phyloP scores from a whole-genome alignment of 2,329 filamentous ascomycete genomes.

The Aspergillus melleus region DNA sequence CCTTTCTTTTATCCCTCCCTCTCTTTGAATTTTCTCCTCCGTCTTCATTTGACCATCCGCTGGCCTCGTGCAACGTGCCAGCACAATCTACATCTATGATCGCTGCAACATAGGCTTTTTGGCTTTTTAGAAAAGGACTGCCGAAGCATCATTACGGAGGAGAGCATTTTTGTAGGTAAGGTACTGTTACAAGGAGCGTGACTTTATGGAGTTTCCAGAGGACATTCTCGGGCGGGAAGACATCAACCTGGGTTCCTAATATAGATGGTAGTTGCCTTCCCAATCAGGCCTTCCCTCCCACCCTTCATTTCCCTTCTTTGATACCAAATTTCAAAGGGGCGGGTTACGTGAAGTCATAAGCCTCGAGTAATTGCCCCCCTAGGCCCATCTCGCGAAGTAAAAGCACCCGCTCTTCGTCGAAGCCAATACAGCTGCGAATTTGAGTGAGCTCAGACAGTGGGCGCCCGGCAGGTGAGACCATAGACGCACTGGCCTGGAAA shows the following conservation, averaged over 20 bases:
- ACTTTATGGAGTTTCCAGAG: too few relatives aligned
- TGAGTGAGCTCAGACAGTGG: constrained; percentile 42
- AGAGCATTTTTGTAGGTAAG: too few relatives aligned
- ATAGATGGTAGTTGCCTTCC: not conserved
- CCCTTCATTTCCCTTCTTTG: not conserved
- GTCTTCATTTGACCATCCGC: too few relatives aligned
- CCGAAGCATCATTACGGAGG: too few relatives aligned
- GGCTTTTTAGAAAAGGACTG: too few relatives aligned
- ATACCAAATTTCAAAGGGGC: not conserved
- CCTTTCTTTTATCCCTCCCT: too few relatives aligned
- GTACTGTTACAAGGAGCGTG: too few relatives aligned
- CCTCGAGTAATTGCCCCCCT: constrained; percentile 71
- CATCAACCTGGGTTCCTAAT: too few relatives aligned
- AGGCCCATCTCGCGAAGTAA: constrained; percentile 70
- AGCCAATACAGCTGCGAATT: constrained; percentile 70
- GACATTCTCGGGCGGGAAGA: too few relatives aligned
- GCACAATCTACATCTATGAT: not conserved
- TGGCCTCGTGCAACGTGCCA: too few relatives aligned
- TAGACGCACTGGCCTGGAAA: constrained; percentile 22
- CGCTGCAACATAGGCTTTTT: too few relatives aligned
- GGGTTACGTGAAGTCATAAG: constrained; percentile 81
- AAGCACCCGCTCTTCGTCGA: constrained; percentile 90
- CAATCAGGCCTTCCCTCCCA: not conserved
- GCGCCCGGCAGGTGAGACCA: constrained; percentile 27
- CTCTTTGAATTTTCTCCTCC: too few relatives aligned